Evolutionary conservation across 495 filamentous ascomycete species (phyloP).

Genomic region (Penicillium coprophilum): DNA sequence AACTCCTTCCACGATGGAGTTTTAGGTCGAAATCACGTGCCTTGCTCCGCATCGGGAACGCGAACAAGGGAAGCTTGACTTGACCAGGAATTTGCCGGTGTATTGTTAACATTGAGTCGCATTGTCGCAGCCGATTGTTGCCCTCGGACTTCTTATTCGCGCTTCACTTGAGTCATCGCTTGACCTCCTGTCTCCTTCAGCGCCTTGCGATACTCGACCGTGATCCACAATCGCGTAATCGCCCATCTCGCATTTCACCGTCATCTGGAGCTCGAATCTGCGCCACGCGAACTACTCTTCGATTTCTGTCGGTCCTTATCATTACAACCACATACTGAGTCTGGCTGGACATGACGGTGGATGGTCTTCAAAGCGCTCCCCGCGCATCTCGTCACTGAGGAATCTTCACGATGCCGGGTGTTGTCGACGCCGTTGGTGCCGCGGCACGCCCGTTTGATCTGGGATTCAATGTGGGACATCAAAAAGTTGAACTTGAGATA

Average conservation of each 20-base stretch:
- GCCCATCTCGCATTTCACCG: conserved; percentile 1
- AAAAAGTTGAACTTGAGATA: conserved; percentile 85
- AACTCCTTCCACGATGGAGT: conserved; percentile 24
- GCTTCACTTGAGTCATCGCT: background rate
- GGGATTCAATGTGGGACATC: conserved; percentile 67
- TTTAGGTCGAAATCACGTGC: conserved; percentile 25
- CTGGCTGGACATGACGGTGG: conserved; percentile 45
- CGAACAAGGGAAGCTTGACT: conserved; percentile 15
- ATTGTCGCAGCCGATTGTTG: background rate
- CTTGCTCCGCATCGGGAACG: conserved; percentile 26
- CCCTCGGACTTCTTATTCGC: background rate
- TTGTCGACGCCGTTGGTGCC: conserved; percentile 41
- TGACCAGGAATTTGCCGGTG: conserved; percentile 1
- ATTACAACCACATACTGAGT: conserved; percentile 19
- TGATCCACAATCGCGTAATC: conserved; percentile 4
- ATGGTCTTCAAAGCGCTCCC: conserved; percentile 39
- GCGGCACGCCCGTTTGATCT: conserved; percentile 34
- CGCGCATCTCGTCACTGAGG: conserved; percentile 45
- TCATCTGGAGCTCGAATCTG: conserved; percentile 1
- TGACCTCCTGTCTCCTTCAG: background rate
- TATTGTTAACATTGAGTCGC: conserved; percentile 1
- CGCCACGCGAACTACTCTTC: conserved; percentile 3
- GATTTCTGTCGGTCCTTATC: background rate
- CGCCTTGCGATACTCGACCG: background rate
- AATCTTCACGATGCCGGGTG: conserved; percentile 47